Base-by-base conservation (phyloP, 2,329 filamentous ascomycete genomes). In the Didymella keratinophila region DNA sequence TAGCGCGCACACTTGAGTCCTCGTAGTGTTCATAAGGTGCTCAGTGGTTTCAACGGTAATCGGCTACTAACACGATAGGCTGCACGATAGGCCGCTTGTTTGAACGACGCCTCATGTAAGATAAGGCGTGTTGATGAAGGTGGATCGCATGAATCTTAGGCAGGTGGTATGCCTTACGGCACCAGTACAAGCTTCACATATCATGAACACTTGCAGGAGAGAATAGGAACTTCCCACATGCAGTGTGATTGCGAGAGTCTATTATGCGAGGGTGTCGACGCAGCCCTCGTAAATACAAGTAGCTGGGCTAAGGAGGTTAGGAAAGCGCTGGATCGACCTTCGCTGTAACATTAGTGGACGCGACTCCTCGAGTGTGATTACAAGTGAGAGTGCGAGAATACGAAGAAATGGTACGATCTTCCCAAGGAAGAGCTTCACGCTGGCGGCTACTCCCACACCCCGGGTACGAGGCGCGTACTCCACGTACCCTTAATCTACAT, bases 41-140 rank as follows among this genome's bases (percentile, higher is more conserved):
- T 37, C 30, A 45, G 28, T 47, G 41, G 52, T 43, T 48, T 42
- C 57, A 52, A 52, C 52, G 52, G 30, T 42, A 52, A 52, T 48
- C 47, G 52, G 37, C 44, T 16, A 44, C 20, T 25, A 51, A n/a
- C 36, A 39, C 37, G 37, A 23, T 41, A 41, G 20, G 37, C 18
- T 11, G 20, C 37, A 47, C 41, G 34, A 49, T 49, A 41, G 50
- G 49, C 34, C 41, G 51, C 41, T 41, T 42, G 56, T 51, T 58
- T 48, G 48, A 47, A 56, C 48, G 32, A 43, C 30, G 39, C 44
- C 30, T 49, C 28, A 48, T 18, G 37, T 48, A 43, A 52, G 49
- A 52, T 58, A 43, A 52, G 41, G 21, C 21, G 28, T 18, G 27
- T 27, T 41, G 27, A 56, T 50, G 27, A 39, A 49, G 46, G 47